Percentiles rank a stretch among this genome's conserved stretches.
These are phyloP conservation scores for Kwoniella bestiolae DNA, from an alignment of 768 basidiomycete species.

Conservation along the genomic window DNA sequence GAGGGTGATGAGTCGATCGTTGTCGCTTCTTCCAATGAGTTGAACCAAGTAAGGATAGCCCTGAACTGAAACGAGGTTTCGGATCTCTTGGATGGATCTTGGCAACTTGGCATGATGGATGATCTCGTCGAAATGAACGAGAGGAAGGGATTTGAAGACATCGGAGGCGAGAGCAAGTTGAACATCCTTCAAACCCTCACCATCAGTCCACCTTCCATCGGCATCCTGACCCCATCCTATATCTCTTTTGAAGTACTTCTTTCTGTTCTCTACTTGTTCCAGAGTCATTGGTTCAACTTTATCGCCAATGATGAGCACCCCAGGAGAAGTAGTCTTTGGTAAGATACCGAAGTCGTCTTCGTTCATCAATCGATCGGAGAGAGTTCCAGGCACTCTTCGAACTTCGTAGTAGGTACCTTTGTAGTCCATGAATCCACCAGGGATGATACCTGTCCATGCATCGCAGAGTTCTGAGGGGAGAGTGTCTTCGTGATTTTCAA, in stretches of 20 bases:
- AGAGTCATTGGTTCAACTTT: neutral
- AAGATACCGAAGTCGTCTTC: neutral
- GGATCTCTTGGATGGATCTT: neutral
- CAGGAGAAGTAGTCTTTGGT: neutral
- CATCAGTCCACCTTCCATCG: neutral
- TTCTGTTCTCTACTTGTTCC: neutral
- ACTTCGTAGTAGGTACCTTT: slow-evolving; percentile 2
- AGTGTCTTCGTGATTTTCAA: no score
- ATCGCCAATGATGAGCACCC: neutral
- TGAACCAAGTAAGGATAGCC: neutral
- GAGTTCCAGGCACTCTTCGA: neutral
- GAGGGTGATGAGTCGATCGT: neutral
- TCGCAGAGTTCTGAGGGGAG: neutral
- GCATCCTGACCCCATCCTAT: neutral
- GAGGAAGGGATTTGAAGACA: neutral
- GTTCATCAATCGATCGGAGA: neutral
- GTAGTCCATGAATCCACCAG: neutral
- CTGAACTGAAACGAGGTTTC: neutral
- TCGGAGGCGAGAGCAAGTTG: neutral
- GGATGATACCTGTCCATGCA: neutral
- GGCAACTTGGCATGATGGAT: neutral
- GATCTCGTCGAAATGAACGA: neutral
- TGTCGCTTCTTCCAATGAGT: neutral
- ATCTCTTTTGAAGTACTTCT: neutral
- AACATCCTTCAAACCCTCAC: neutral